Evolutionary conservation across 805 yeast genomes (phyloP).

Genomic region (Metschnikowia dekortorum): DNA sequence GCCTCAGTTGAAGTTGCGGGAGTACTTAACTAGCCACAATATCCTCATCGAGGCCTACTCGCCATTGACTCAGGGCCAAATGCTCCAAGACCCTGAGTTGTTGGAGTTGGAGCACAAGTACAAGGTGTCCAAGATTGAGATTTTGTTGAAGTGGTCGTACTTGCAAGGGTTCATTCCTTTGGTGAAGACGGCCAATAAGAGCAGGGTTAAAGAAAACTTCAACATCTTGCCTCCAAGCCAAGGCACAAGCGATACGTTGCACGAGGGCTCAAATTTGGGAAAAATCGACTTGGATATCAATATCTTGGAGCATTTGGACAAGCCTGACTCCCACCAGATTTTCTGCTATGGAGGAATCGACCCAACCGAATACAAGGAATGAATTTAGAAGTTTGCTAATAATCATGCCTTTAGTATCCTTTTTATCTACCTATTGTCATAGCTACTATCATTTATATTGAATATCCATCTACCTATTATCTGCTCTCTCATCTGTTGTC

Average conservation of each 20-base stretch:
- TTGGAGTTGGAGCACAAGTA: slow-evolving; percentile 45
- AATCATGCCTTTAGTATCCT: too few species aligned
- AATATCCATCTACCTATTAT: neutral
- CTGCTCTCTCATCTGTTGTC: too few species aligned
- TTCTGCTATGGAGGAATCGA: slow-evolving; percentile 32
- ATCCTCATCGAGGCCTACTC: slow-evolving; percentile 72
- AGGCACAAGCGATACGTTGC: slow-evolving; percentile 21
- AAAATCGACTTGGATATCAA: slow-evolving; percentile 39
- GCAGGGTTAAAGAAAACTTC: slow-evolving; percentile 52
- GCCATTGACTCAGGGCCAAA: slow-evolving; percentile 66
- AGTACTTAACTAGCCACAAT: slow-evolving; percentile 51
- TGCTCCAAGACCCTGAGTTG: slow-evolving; percentile 52
- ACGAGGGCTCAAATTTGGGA: slow-evolving; percentile 25
- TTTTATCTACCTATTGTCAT: neutral
- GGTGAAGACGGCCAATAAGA: slow-evolving; percentile 56
- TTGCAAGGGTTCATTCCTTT: slow-evolving; percentile 69
- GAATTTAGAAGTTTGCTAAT: neutral
- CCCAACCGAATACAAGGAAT: slow-evolving; percentile 17
- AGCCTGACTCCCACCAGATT: slow-evolving; percentile 33
- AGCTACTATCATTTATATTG: neutral
- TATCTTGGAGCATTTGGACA: slow-evolving; percentile 32
- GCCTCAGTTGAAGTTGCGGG: slow-evolving; percentile 59
- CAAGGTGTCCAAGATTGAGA: slow-evolving; percentile 53
- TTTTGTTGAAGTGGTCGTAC: slow-evolving; percentile 67
- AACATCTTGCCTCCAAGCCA: slow-evolving; percentile 41